Evolutionary conservation across 2,329 filamentous ascomycete genomes (phyloP).

Genomic region (Davidsoniella neocaledoniae): DNA sequence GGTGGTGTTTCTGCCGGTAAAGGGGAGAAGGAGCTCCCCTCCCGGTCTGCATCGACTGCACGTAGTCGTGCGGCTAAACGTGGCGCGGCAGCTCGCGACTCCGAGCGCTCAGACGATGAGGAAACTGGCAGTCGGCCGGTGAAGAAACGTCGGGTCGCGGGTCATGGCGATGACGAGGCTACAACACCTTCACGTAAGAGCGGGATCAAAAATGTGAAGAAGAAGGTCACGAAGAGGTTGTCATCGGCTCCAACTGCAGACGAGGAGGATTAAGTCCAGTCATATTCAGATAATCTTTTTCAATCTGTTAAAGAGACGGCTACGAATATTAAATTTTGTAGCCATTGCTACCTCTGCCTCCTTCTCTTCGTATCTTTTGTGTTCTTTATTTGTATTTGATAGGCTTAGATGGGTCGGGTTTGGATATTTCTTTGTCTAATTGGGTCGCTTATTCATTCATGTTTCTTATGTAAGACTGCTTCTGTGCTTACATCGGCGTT

Average conservation of each 20-base stretch:
- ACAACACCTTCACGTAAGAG: constrained; percentile 15
- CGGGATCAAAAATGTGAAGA: constrained; percentile 10
- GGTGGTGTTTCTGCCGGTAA: constrained; percentile 19
- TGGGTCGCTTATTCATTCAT: no score
- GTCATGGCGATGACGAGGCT: constrained; percentile 18
- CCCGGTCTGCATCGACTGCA: constrained; percentile 14
- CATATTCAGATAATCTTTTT: not conserved
- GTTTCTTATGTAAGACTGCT: no score
- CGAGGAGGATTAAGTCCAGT: not conserved
- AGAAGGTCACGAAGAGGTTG: constrained; percentile 5
- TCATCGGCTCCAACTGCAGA: constrained; percentile 2
- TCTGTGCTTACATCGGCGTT: no score
- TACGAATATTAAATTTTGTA: no score
- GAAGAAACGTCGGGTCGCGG: constrained; percentile 19
- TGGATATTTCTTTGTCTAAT: not conserved
- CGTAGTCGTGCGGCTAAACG: constrained; percentile 20
- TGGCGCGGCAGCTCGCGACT: constrained; percentile 21
- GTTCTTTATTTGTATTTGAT: not conserved
- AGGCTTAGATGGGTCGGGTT: not conserved
- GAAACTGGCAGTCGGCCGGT: constrained; percentile 5
- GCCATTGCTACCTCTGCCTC: no score
- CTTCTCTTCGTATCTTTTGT: not conserved
- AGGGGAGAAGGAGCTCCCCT: constrained; percentile 22
- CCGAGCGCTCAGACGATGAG: constrained; percentile 9
- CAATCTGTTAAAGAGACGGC: not conserved